These are phyloP conservation scores for Fusarium sp. DNA, from an alignment of 2,329 filamentous ascomycete species.

Conservation along the genomic window DNA sequence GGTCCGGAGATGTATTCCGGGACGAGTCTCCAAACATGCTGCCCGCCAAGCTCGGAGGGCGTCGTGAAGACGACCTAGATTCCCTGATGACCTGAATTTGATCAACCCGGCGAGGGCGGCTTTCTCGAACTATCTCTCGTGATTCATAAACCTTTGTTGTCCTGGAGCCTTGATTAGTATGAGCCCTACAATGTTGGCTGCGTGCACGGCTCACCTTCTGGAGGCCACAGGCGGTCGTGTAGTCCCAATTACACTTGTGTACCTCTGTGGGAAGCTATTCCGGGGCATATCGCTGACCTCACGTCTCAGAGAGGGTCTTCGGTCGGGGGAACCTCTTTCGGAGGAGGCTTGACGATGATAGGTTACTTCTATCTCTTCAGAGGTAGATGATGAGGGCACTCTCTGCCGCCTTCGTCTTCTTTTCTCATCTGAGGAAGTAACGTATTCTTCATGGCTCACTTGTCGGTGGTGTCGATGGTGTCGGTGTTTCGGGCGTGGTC, in stretches of 20 bases:
- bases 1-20: constrained; percentile 45
- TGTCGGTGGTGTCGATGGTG: constrained; percentile 24
- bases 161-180: constrained; percentile 26
- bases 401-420: constrained; percentile 38
- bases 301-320: constrained; percentile 45
- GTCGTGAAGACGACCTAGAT: constrained; percentile 44
- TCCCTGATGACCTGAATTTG: constrained; percentile 33
- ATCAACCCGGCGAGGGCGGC: constrained; percentile 34
- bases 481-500: constrained; percentile 18
- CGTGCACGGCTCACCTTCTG: constrained; percentile 43
- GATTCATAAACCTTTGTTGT: constrained; percentile 41
- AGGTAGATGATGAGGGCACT: constrained; percentile 36
- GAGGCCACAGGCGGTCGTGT: constrained; percentile 52
- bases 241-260: constrained; percentile 49
- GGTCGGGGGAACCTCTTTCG: constrained; percentile 46
- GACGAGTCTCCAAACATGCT: constrained; percentile 46
- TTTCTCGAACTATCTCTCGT: constrained; percentile 40
- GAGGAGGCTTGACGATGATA: constrained; percentile 42
- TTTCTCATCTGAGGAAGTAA: constrained; percentile 43
- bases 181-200: background rate
- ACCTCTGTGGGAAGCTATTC: constrained; percentile 41
- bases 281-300: constrained; percentile 48
- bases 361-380: constrained; percentile 43
- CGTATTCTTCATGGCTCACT: constrained; percentile 46
- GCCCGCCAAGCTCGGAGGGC: constrained; percentile 44